These are phyloP conservation scores for Ophiobolus disseminans DNA, from an alignment of 2,329 filamentous ascomycete genomes.

Conservation along the genomic window DNA sequence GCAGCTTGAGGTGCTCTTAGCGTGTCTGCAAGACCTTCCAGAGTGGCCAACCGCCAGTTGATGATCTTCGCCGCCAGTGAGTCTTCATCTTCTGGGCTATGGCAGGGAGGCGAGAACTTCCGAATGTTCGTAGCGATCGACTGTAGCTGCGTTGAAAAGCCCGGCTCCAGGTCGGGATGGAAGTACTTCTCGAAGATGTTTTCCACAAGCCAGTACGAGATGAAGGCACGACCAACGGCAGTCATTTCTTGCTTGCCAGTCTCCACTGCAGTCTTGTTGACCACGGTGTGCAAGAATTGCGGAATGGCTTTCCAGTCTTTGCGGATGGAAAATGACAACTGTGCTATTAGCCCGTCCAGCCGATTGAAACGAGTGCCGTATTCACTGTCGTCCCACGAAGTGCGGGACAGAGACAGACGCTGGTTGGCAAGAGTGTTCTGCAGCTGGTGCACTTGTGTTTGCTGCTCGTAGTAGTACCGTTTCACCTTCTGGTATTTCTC, in stretches of 20 bases:
- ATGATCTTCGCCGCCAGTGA: slow-evolving; percentile 86
- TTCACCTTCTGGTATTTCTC: slow-evolving; percentile 98
- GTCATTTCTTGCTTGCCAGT: slow-evolving; percentile 98
- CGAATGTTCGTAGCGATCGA: slow-evolving; percentile 87
- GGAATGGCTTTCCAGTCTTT: slow-evolving; percentile 91
- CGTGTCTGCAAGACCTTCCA: slow-evolving; percentile 82
- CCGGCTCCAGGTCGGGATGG: slow-evolving; percentile 82
- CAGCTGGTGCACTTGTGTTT: slow-evolving; percentile 86
- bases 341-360: slow-evolving; percentile 91
- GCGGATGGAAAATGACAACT: slow-evolving; percentile 92
- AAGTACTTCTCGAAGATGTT: slow-evolving; percentile 92
- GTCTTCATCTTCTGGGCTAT: slow-evolving; percentile 85
- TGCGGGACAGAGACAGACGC: slow-evolving; percentile 90
- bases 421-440: slow-evolving; percentile 98
- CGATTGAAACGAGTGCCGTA: slow-evolving; percentile 89
- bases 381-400: slow-evolving; percentile 92
- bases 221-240: slow-evolving; percentile 85
- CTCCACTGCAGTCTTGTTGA: slow-evolving; percentile 83
- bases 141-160: slow-evolving; percentile 80
- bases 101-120: slow-evolving; percentile 73
- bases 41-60: slow-evolving; percentile 89
- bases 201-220: slow-evolving; percentile 88
- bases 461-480: slow-evolving; percentile 93
- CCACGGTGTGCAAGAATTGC: slow-evolving; percentile 76
- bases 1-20: slow-evolving; percentile 71